Conservation (phyloP, 108 stramenopile genomes). For the Skeletonema costatum region DNA sequence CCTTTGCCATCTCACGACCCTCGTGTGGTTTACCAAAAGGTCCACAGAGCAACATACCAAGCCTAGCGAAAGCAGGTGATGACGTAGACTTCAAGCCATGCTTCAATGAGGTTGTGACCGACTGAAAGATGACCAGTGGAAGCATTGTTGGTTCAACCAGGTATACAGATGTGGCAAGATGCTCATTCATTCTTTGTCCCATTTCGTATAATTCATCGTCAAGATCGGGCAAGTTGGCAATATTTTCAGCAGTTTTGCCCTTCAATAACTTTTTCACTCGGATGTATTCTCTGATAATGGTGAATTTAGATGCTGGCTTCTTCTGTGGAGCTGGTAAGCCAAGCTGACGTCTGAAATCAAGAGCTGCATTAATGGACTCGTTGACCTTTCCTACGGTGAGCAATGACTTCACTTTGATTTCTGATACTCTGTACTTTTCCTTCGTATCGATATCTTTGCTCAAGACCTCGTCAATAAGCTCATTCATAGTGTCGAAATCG, state of each 20-base stretch:
- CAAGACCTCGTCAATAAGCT: background rate
- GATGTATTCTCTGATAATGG: background rate
- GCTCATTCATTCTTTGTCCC: background rate
- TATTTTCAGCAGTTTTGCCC: no score
- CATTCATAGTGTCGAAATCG: background rate
- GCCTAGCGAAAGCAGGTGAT: background rate
- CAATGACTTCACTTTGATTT: background rate
- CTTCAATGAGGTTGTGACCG: background rate
- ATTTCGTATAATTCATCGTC: background rate
- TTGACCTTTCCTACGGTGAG: background rate
- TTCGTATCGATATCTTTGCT: no score
- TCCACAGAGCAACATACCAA: background rate
- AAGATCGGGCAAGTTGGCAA: no score
- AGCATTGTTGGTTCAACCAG: no score
- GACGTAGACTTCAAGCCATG: background rate
- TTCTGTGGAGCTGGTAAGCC: background rate
- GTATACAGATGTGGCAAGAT: background rate
- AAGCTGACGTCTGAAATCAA: background rate
- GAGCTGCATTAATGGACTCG: background rate
- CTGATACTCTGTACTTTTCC: background rate
- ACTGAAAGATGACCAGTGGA: background rate
- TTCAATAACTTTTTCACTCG: no score
- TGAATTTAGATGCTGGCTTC: background rate
- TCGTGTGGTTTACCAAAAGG: background rate
- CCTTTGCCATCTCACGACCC: no score